Evolutionary conservation across 2,329 filamentous ascomycete species (phyloP).

Genomic region (Nemania abortiva): DNA sequence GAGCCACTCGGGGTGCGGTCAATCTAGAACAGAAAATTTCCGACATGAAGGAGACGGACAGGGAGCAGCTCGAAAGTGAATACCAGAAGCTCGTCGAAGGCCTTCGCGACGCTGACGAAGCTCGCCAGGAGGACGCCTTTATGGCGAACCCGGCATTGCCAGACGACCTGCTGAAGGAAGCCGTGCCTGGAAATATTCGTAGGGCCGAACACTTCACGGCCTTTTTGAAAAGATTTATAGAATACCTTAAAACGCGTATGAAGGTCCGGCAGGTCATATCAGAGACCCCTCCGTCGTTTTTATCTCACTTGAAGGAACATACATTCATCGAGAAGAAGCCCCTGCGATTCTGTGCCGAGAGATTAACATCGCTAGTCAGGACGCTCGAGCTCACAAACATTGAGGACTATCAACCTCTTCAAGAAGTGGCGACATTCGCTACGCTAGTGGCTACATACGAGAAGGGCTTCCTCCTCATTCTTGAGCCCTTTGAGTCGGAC

Average conservation of each 20-base stretch:
- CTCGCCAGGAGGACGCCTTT: constrained; percentile 92
- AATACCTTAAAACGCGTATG: constrained; percentile 98
- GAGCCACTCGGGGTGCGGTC: constrained; percentile 88
- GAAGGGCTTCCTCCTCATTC: constrained; percentile 92
- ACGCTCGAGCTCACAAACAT: constrained; percentile 97
- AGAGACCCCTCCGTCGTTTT: constrained; percentile 93
- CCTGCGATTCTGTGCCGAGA: constrained; percentile 91
- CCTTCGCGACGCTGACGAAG: constrained; percentile 86
- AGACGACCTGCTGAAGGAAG: constrained; percentile 93
- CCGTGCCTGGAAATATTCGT: constrained; percentile 94
- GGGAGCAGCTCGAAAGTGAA: constrained; percentile 92
- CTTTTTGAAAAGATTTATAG: constrained; percentile 95
- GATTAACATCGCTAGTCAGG: constrained; percentile 91
- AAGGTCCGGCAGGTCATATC: constrained; percentile 98
- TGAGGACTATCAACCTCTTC: constrained; percentile 95
- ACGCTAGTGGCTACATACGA: constrained; percentile 97
- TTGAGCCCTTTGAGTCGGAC: constrained; percentile 97
- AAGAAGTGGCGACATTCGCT: constrained; percentile 97
- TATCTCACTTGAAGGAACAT: constrained; percentile 91
- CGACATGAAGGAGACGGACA: constrained; percentile 96
- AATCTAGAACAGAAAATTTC: constrained; percentile 91
- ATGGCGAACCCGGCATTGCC: constrained; percentile 97
- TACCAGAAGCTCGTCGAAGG: constrained; percentile 97
- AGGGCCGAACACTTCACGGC: constrained; percentile 95
- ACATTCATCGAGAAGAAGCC: constrained; percentile 99